Evolutionary conservation across 2,329 filamentous ascomycete genomes (phyloP).

Genomic region (Botrytis porri): DNA sequence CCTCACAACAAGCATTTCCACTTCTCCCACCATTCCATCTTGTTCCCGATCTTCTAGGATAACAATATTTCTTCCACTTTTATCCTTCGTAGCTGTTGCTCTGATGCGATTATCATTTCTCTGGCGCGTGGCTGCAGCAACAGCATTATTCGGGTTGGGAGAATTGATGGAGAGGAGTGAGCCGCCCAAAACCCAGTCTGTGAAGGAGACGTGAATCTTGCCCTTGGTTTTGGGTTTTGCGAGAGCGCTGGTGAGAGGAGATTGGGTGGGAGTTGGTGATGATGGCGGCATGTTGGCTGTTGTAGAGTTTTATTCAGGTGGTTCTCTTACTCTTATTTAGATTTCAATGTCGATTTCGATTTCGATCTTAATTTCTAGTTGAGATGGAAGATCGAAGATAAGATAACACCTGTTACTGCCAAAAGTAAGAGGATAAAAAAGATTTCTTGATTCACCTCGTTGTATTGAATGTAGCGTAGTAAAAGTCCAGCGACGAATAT

Average conservation of each 20-base stretch:
- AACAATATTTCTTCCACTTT: slow-evolving; percentile 4
- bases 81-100: slow-evolving; percentile 12
- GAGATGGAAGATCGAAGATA: background rate
- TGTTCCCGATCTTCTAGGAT: slow-evolving; percentile 6
- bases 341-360: background rate
- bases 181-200: slow-evolving; percentile 36
- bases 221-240: slow-evolving; percentile 19
- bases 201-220: slow-evolving; percentile 33
- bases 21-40: slow-evolving; percentile 8
- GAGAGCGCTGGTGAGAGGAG: background rate
- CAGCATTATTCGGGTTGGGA: background rate
- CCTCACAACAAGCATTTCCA: slow-evolving; percentile 7
- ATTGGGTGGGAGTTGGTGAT: slow-evolving; percentile 11
- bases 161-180: slow-evolving; percentile 25
- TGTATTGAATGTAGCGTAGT: background rate
- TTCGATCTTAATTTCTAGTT: background rate
- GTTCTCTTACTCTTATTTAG: background rate
- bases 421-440: background rate
- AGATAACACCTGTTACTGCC: background rate
- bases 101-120: slow-evolving; percentile 6
- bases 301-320: background rate
- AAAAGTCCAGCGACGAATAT: background rate
- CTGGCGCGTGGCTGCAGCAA: background rate
- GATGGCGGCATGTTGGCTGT: background rate
- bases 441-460: background rate